Conservation (phyloP, 805 yeast species). For the Starmerella potacharoeniae region DNA sequence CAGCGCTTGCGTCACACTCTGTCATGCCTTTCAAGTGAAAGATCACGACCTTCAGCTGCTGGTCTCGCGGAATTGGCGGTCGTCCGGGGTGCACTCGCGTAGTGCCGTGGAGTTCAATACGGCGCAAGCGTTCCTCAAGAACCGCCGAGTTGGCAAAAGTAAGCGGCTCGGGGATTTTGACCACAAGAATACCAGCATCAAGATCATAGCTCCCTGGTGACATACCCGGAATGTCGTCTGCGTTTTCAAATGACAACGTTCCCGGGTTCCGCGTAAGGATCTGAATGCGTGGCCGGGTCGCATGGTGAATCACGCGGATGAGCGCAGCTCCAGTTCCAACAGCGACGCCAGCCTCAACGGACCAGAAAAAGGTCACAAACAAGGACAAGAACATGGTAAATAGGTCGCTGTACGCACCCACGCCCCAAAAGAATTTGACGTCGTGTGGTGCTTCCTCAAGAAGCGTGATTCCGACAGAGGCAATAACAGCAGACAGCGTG, state of each 20-base stretch:
- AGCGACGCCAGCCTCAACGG: slow-evolving; percentile 81
- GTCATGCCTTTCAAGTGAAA: slow-evolving; percentile 78
- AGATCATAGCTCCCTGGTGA: slow-evolving; percentile 5
- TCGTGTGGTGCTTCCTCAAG: slow-evolving; percentile 80
- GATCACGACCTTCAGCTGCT: slow-evolving; percentile 45
- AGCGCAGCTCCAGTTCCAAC: slow-evolving; percentile 78
- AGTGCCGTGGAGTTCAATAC: slow-evolving; percentile 71
- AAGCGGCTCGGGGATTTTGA: slow-evolving; percentile 77
- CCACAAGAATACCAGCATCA: slow-evolving; percentile 62
- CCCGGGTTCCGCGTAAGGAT: slow-evolving; percentile 61
- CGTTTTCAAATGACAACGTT: slow-evolving; percentile 53
- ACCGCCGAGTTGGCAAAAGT: slow-evolving; percentile 81
- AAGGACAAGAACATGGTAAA: slow-evolving; percentile 56
- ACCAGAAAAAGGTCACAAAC: slow-evolving; percentile 51
- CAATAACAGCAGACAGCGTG: slow-evolving; percentile 66
- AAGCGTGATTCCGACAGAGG: slow-evolving; percentile 62
- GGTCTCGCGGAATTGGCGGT: slow-evolving; percentile 36
- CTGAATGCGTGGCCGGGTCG: slow-evolving; percentile 74
- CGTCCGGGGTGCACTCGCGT: slow-evolving; percentile 64
- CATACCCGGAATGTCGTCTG: slow-evolving; percentile 44
- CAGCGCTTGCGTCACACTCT: slow-evolving; percentile 66
- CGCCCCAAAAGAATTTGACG: slow-evolving; percentile 55
- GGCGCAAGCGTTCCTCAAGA: slow-evolving; percentile 48
- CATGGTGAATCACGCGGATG: slow-evolving; percentile 65
- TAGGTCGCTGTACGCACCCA: slow-evolving; percentile 69